Base-by-base conservation (phyloP, 2,329 filamentous ascomycete species). In the Didymella glomerata region DNA sequence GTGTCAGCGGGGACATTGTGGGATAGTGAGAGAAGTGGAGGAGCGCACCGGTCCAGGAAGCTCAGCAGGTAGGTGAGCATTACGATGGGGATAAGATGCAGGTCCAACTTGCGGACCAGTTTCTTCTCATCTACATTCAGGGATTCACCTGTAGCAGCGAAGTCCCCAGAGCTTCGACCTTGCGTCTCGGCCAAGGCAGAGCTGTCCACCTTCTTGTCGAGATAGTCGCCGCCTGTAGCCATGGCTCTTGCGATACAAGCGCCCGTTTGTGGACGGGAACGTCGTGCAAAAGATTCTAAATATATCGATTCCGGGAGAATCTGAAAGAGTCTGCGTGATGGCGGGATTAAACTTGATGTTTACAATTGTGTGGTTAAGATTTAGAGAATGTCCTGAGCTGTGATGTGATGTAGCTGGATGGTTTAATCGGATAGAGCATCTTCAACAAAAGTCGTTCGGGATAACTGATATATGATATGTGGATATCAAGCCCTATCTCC, bases 21-120 rank as follows among this genome's bases (percentile, higher is more conserved):
- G 32, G 5, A 16, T 9, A 36, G 32, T 18, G 32, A n/a, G 32
- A n/a, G 16, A 36, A n/a, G 16, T n/a, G 32, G 16, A 36, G 32
- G 16, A 36, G 32, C 32, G 73, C 70, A 86, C 84, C 90, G 82
- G 71, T 92, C 90, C 9, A 93, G 77, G 72, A 93, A 93, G 65
- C 87, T 90, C 65, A 93, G 87, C n/a, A 93, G 81, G 72, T 93
- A 94, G 14, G 90, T 76, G 6, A 85, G 74, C 85, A 90, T 90
- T 11, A 90, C 80, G 27, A 90, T 78, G 3, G 89, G 89, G 11
- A 91, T 82, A 20, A 91, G 81, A 68, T 84, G 81, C 16, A 81
- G 62, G 73, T 91, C 89, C 38, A 91, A 75, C 75, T 90, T 90
- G 56, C 85, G 81, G 44, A 90, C 79, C 22, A 91, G 79, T 64